Percentiles rank a stretch among this genome's conserved stretches.
These are phyloP conservation scores for Citrus medica DNA, from an alignment of 345 rosid genomes.

Conservation along the genomic window DNA sequence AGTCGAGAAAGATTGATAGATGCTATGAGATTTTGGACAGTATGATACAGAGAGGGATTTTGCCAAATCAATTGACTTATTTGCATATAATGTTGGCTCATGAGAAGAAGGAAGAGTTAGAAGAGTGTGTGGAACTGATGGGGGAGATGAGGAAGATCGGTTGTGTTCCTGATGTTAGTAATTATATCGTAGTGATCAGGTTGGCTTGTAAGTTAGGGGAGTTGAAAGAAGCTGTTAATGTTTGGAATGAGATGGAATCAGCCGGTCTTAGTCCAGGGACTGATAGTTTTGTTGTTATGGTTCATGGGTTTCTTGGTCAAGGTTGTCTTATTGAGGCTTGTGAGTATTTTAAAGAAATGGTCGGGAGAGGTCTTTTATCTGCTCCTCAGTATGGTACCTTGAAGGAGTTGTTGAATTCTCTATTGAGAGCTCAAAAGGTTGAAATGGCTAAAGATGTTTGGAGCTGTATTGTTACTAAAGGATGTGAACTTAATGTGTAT, in stretches of 20 bases:
- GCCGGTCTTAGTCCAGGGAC: conserved; percentile 66
- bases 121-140: conserved; percentile 62
- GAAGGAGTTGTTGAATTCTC: conserved; percentile 58
- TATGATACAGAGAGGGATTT: conserved; percentile 53
- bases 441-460: conserved; percentile 83
- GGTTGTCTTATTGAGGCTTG: conserved; percentile 65
- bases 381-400: conserved; percentile 66
- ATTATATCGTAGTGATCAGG: conserved; percentile 67
- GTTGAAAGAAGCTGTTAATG: conserved; percentile 46
- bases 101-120: conserved; percentile 71
- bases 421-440: conserved; percentile 70
- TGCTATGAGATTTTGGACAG: conserved; percentile 56
- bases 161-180: conserved; percentile 51
- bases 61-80: conserved; percentile 60
- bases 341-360: conserved; percentile 79
- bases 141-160: conserved; percentile 54
- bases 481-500: conserved; percentile 65
- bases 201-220: conserved; percentile 78
- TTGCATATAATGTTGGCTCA: conserved; percentile 74
- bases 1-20: conserved; percentile 56
- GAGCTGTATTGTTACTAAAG: conserved; percentile 64
- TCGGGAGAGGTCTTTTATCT: conserved; percentile 58
- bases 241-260: conserved; percentile 80
- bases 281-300: conserved; percentile 67
- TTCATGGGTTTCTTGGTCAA: conserved; percentile 64